Evolutionary conservation across 768 basidiomycete genomes (phyloP).

Genomic region (Leccinum pellstonianum): DNA sequence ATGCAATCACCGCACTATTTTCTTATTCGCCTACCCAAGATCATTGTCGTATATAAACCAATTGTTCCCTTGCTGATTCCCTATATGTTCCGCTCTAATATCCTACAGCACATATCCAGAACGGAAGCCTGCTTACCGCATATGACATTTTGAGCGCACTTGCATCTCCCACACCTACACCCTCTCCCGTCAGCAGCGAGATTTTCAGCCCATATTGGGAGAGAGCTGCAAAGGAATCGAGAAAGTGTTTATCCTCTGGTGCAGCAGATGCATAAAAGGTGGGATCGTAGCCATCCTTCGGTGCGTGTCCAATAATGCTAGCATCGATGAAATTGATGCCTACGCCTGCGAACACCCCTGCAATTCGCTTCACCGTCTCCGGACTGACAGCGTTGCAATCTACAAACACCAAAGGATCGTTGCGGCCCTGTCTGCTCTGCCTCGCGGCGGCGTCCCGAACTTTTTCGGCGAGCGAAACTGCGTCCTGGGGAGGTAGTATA

Average conservation of each 20-base stretch:
- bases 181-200: slow-evolving; percentile 45
- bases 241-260: slow-evolving; percentile 28
- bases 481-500: slow-evolving; percentile 58
- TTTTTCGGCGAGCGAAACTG: slow-evolving; percentile 43
- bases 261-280: slow-evolving; percentile 54
- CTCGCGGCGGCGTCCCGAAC: slow-evolving; percentile 10
- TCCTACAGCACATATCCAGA: background rate
- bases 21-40: slow-evolving; percentile 41
- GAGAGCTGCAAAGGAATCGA: slow-evolving; percentile 42
- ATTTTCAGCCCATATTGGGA: slow-evolving; percentile 46
- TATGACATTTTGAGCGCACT: slow-evolving; percentile 67
- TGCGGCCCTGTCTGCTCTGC: background rate
- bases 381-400: slow-evolving; percentile 63
- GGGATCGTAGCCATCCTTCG: slow-evolving; percentile 46
- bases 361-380: slow-evolving; percentile 47
- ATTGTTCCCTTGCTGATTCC: slow-evolving; percentile 57
- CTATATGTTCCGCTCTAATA: slow-evolving; percentile 27
- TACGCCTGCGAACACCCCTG: slow-evolving; percentile 41
- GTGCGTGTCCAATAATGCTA: slow-evolving; percentile 57
- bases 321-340: slow-evolving; percentile 52
- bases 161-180: slow-evolving; percentile 52
- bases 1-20: background rate
- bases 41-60: slow-evolving; percentile 54
- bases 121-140: slow-evolving; percentile 41
- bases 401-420: slow-evolving; percentile 38